A percentile compares a stretch with the other conserved stretches of the same genome.
Conservation (phyloP, 495 filamentous ascomycete species). For the Penicillium flavigenum region DNA sequence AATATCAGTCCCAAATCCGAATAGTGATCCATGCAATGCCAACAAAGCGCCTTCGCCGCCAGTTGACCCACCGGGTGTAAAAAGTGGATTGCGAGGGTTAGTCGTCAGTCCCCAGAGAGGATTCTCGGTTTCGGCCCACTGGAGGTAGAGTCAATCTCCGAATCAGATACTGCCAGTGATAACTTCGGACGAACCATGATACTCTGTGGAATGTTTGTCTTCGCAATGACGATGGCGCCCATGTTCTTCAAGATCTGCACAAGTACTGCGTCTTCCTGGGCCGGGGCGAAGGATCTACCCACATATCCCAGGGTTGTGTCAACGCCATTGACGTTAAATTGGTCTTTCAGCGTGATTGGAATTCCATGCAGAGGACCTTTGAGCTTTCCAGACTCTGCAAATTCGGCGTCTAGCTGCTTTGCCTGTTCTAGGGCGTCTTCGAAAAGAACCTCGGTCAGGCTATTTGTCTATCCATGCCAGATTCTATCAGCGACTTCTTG, state of each 20-base stretch:
- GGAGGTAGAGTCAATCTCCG: not conserved
- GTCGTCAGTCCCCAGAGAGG: conserved; percentile 54
- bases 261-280: conserved; percentile 48
- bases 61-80: conserved; percentile 58
- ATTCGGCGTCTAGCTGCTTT: conserved; percentile 51
- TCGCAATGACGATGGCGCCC: conserved; percentile 58
- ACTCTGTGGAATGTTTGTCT: conserved; percentile 60
- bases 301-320: conserved; percentile 61
- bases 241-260: conserved; percentile 46
- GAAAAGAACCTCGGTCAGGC: conserved; percentile 65
- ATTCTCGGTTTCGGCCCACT: conserved; percentile 55
- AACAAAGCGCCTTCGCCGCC: conserved; percentile 65
- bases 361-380: conserved; percentile 66
- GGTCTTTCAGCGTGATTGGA: conserved; percentile 64
- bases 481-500: not conserved
- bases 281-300: conserved; percentile 50
- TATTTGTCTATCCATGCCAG: conserved; percentile 45
- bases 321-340: conserved; percentile 62
- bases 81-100: conserved; percentile 47
- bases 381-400: conserved; percentile 42
- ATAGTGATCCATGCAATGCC: conserved; percentile 56
- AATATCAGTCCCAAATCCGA: conserved; percentile 66
- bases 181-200: conserved; percentile 42
- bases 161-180: not conserved
- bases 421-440: conserved; percentile 59